Base-by-base conservation (phyloP, 1,284 basidiomycete species). In the Marasmius fiardii region DNA sequence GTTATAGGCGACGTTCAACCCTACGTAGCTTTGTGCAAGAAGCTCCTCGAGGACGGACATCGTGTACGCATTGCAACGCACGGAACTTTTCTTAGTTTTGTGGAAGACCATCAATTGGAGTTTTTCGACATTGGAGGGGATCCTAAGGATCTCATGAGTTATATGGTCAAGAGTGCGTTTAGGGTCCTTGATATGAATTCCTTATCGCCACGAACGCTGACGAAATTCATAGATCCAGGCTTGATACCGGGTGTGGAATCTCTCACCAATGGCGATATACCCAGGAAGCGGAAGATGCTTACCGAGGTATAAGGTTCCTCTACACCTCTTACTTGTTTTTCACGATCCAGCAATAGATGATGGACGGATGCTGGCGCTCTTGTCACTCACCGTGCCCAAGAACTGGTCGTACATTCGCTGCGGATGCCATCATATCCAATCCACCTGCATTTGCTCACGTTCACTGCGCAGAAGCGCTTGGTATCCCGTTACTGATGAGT, bases 1-100 rank as follows among this genome's bases (percentile, higher is more conserved):
- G 51, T 61, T 21, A 43, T 64, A 81, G 86, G 86, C 39, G 86
- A 89, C 62, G 85, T 90, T 0, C 86, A 88, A 65, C 87, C 86
- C 0, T 89, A 84, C 64, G 70, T 89, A 18, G 85, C 86, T 1
- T 71, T 90, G 0, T 85, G 81, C 5, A 74, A 82, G 55, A 69
- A 72, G 14, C 70, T 90, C 1, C 65, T 77, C 18, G 67, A 72
- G 39, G 71, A 82, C 59, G 81, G 81, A 0, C 86, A 90, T 67
- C 75, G 79, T 5, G 77, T 89, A 33, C 76, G 86, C 3, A 81
- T 90, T 33, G 87, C 84, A 0, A 84, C 86, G 0, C 87, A 90
- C 62, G 77, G 75, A 54, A 82, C 80, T 8, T 90, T 88, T 66
- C 72, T 75, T 11, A 64, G 73, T 10, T 83, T 88, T 64, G 82